phyloP scores from a whole-genome alignment of 257 asterid genomes.

The Solanum virginianum region DNA sequence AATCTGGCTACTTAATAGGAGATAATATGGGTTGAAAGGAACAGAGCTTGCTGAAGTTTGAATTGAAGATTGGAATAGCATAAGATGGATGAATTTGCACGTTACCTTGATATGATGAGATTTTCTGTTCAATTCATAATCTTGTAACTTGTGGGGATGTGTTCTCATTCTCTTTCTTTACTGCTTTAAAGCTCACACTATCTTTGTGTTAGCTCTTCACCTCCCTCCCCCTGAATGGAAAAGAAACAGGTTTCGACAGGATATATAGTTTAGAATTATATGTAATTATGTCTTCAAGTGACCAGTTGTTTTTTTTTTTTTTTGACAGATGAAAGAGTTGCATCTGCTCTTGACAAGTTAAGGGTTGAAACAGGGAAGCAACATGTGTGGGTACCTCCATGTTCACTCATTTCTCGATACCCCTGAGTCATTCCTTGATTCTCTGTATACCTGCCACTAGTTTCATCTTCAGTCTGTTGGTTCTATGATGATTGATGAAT shows the following conservation, averaged over 20 bases:
- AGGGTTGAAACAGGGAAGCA: conserved; percentile 78
- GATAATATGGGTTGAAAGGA: neutral
- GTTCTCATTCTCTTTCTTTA: neutral
- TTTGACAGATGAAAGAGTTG: conserved; percentile 65
- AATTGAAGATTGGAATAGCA: neutral
- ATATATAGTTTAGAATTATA: neutral
- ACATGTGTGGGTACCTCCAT: conserved; percentile 99
- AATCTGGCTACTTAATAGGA: neutral
- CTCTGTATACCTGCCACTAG: neutral
- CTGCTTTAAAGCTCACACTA: neutral
- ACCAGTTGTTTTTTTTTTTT: neutral
- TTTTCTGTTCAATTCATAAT: neutral
- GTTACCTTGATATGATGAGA: neutral
- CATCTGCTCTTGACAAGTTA: conserved; percentile 56
- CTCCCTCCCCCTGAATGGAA: neutral
- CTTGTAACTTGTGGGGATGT: neutral
- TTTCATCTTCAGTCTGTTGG: neutral
- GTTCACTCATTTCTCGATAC: conserved; percentile 18
- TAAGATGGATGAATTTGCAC: neutral
- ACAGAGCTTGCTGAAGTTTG: neutral
- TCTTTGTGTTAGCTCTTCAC: neutral
- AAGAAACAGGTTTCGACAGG: neutral
- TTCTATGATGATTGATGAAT: neutral
- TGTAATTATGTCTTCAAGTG: neutral
- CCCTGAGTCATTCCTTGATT: neutral